Evolutionary conservation across 78 protist genomes (phyloP), one percentile per base, ranked within the genome.

Genomic region (Dictyostelium purpureum): DNA sequence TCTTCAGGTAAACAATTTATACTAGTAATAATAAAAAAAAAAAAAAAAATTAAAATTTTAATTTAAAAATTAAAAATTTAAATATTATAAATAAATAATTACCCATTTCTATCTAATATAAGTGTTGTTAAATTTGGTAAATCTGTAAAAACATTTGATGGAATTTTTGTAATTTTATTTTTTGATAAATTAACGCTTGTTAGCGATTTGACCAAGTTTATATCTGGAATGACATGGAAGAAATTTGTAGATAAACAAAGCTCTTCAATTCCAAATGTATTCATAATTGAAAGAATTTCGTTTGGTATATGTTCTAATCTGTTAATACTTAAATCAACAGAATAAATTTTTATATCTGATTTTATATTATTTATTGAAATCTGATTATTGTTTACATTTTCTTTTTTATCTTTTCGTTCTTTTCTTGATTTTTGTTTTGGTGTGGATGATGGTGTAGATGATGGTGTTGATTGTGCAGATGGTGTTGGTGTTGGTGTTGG

Each of bases 1-100:
- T 85, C 92, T 18, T 85, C 92, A 73, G 92, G 92, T 35, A 85
- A 16, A 11, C 24, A 21, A 45, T 81, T 47, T 6, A 85, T 85
- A 73, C 92, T 85, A 33, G n/a, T 59, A 37, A 28, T 14, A 31
- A 16, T 16, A 18, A 18, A 19, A 4, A 56, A 7, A 11, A 24
- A 59, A 28, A 35, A 66, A 2, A 35, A 24, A 24, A 24, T 57
- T 21, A 57, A 19, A 24, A 57, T 19, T 5, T 21, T 57, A 19
- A 24, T 7, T 57, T 19, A 57, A 19, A 57, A 57, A 4, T 1
- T 6, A 43, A n/a, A 43, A 4, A 4, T 31, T 16, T 47, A 47
- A 1, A 10, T 14, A 2, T 51, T 24, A 18, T 18, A 4, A 76
- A 12, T 42, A 9, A 3, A 1, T 18, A 70, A 54, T 28, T 70